Evolutionary conservation across 495 filamentous ascomycete genomes (phyloP), one percentile per base, ranked within the genome.

Genomic region (Hyaloscypha hepaticicola): DNA sequence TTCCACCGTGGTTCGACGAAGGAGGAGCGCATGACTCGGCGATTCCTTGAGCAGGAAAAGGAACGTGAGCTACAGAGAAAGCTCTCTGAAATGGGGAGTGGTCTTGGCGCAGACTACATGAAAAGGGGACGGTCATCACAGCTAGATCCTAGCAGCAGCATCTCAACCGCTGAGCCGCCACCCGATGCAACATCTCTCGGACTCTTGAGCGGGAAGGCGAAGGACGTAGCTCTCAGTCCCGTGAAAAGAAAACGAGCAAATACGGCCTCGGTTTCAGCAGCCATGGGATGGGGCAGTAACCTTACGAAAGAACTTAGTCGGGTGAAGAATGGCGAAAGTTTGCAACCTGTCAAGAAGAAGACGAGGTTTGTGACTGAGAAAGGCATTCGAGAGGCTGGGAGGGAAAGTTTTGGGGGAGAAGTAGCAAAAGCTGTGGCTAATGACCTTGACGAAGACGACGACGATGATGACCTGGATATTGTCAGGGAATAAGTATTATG

Each of bases 11-110:
- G 85, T 59, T 78, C 78, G 56, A 70, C 60, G 5, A 73, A 73
- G 33, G 63, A 73, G 48, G 71, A 73, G 51, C 66, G 71, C 16
- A 60, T 70, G 57, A 73, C 55, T 2, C 31, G 66, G 21, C 60
- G 60, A 26, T 25, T 73, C 2, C 31, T 69, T 19, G 86, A 85
- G 24, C 82, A 88, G 59, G 87, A 97, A 71, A 88, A 87, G 64
- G 95, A 99, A 74, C 81, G 87, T 8, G 90, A 96, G 53, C 86
- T 98, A 55, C 88, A 88, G 26, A 84, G 85, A 69, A 87, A 83
- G 64, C 82, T 99, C 5, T 79, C 82, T 1, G 69, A 77, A 41
- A 69, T 83, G 16, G 88, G 89, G 0, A 84, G 81, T 57, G 88
- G 88, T 14, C 81, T 89, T 0, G 93, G 91, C 3, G 85, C 83